phyloP scores from a whole-genome alignment of 441 rosid genomes.

The Arabidopsis lyrata region DNA sequence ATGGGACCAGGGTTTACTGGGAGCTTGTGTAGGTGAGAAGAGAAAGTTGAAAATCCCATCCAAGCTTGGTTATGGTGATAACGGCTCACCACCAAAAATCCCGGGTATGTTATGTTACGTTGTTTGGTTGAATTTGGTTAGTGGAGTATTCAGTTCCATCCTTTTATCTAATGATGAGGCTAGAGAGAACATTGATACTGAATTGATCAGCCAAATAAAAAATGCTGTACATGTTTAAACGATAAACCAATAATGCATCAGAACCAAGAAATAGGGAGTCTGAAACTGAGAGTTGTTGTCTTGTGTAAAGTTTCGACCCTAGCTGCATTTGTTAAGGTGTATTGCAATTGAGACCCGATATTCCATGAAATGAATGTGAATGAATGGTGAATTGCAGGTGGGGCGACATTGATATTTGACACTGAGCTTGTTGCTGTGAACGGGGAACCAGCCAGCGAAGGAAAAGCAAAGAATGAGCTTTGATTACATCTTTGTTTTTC shows the following conservation, averaged over 20 bases:
- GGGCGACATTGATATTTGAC: slow-evolving; percentile 86
- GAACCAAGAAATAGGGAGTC: neutral
- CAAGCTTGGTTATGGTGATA: slow-evolving; percentile 85
- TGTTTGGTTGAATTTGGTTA: neutral
- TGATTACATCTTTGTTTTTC: slow-evolving; percentile 41
- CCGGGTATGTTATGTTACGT: slow-evolving; percentile 69
- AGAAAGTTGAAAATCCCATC: slow-evolving; percentile 91
- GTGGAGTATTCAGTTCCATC: neutral
- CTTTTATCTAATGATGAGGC: slow-evolving; percentile 4
- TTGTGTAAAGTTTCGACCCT: neutral
- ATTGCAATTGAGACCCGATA: slow-evolving; percentile 13
- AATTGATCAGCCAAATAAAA: neutral
- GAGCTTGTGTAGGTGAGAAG: slow-evolving; percentile 90
- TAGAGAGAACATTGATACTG: slow-evolving; percentile 2
- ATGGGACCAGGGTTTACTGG: slow-evolving; percentile 95
- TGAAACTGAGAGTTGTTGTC: neutral
- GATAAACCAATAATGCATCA: slow-evolving; percentile 4
- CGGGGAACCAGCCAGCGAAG: slow-evolving; percentile 59
- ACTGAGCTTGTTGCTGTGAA: slow-evolving; percentile 87
- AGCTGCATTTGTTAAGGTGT: neutral
- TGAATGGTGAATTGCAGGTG: slow-evolving; percentile 60
- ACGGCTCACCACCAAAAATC: slow-evolving; percentile 90
- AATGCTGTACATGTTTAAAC: neutral
- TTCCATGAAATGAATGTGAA: slow-evolving; percentile 14
- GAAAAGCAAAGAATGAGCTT: slow-evolving; percentile 51